Evolutionary conservation across 2,329 filamentous ascomycete species (phyloP), one percentile per base, ranked within the genome.

Genomic region (Berkeleyomyces basicola): DNA sequence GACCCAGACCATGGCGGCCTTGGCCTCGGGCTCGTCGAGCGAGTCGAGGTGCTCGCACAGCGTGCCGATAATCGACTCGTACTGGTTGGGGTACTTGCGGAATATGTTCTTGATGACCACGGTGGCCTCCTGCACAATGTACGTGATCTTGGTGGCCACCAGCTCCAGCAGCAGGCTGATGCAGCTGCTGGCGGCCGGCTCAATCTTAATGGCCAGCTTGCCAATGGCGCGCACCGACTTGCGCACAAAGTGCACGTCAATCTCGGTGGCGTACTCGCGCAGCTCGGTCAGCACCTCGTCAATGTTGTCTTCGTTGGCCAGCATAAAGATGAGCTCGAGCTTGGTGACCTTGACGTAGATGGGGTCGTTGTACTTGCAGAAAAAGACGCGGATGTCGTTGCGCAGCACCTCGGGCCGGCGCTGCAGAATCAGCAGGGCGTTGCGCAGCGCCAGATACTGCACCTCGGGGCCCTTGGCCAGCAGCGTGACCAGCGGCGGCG

Each of bases 301-400:
- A 68, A 99, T 99, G 72, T 99, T 99, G 69, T 86, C 87, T 74
- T 96, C 90, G 42, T 84, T 96, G 6, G 93, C 93, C 65, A 99
- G 81, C 93, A 97, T 99, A 74, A 99, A 99, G 67, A 99, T 97
- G 68, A 99, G 82, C 74, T 99, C 93, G 59, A 99, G 80, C 75
- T 99, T 99, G 14, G 93, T 99, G 60, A 99, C 93, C 74, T 99
- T 99, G 75, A 99, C 93, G 72, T 97, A 99, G 67, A 99, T 99
- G 0, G 93, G 93, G 71, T 99, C 93, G 72, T 99, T 99, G 75
- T 99, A 99, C 79, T 99, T 99, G 83, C 93, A 99, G 75, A 99
- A 99, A 76, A 99, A 99, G 40, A 99, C 93, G 57, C 93, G 84
- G 66, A 99, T 97, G 73, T 99, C 93, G 73, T 96, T 97, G 66